phyloP scores from a whole-genome alignment of 257 asterid species.

The Nicotiana noctiflora region DNA sequence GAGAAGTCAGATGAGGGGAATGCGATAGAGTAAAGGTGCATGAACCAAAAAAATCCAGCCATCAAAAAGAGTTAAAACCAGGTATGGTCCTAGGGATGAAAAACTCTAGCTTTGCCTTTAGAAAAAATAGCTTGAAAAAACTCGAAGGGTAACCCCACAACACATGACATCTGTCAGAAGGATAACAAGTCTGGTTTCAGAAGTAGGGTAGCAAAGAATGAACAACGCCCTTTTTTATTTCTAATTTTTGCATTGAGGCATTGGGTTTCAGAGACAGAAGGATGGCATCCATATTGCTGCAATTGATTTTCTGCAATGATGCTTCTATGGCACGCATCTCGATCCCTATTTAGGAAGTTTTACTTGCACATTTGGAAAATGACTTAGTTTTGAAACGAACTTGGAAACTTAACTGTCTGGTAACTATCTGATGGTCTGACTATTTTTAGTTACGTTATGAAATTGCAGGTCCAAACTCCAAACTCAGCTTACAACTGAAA shows the following conservation, averaged over 20 bases:
- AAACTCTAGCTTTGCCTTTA: constrained; percentile 13
- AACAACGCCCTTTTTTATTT: background rate
- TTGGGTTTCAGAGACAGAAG: background rate
- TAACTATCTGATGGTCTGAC: background rate
- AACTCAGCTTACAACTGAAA: constrained; percentile 5
- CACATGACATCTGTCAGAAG: constrained; percentile 48
- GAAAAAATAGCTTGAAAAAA: constrained; percentile 12
- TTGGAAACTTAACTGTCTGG: background rate
- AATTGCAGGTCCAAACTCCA: background rate
- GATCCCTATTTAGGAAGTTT: background rate
- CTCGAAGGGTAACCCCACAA: constrained; percentile 17
- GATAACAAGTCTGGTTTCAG: constrained; percentile 26
- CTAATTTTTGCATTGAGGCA: background rate
- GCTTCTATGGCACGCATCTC: constrained; percentile 1
- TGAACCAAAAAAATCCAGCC: constrained; percentile 13
- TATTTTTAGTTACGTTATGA: background rate
- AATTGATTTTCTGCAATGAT: background rate
- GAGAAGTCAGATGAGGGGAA: background rate
- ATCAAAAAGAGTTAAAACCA: constrained; percentile 4
- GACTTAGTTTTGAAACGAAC: background rate
- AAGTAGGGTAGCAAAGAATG: constrained; percentile 5
- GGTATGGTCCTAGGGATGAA: constrained; percentile 16
- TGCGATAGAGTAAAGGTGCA: constrained; percentile 28
- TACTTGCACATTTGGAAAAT: background rate
- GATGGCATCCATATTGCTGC: background rate